Base-by-base conservation (phyloP, 768 basidiomycete species). In the Cystobasidium onofrii region DNA sequence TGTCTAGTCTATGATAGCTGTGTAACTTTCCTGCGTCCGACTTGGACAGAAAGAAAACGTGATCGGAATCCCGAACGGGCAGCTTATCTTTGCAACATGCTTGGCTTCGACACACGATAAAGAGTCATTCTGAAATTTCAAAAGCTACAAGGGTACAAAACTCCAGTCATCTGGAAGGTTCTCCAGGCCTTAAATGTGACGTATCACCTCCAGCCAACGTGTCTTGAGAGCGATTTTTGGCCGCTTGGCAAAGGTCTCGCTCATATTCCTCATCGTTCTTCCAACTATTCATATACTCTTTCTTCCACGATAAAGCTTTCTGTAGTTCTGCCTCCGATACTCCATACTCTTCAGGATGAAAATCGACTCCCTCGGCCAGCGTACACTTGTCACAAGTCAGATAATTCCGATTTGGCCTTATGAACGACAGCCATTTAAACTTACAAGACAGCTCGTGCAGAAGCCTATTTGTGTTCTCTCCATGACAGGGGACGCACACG, bases 361-460 rank as follows among this genome's bases (percentile, higher is more conserved):
- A 64, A 29, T 64, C 39, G 44, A 27, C 27, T 46, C 36, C 44
- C 18, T 41, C 63, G 31, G 39, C 23, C 6, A 64, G 63, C 34
- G 31, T 64, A 46, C 63, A 64, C 63, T 41, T 41, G 2, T 7
- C 7, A 13, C 4, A 25, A 57, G n/a, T n/a, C n/a, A n/a, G n/a
- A n/a, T n/a, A n/a, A n/a, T n/a, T n/a, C n/a, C n/a, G n/a, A n/a
- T n/a, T n/a, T n/a, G n/a, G n/a, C n/a, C n/a, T n/a, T n/a, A n/a
- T n/a, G n/a, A n/a, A n/a, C n/a, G n/a, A n/a, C n/a, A n/a, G n/a
- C n/a, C n/a, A n/a, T n/a, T n/a, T n/a, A n/a, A 12, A 64, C 66
- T 54, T 36, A 69, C 66, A 1, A 69, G 46, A 23, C 66, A 69
- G 15, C 29, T 46, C 9, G 66, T 50, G 31, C 66, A 69, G 23